Conservation (phyloP, 2,329 filamentous ascomycete species). For the Grosmannia serpens region DNA sequence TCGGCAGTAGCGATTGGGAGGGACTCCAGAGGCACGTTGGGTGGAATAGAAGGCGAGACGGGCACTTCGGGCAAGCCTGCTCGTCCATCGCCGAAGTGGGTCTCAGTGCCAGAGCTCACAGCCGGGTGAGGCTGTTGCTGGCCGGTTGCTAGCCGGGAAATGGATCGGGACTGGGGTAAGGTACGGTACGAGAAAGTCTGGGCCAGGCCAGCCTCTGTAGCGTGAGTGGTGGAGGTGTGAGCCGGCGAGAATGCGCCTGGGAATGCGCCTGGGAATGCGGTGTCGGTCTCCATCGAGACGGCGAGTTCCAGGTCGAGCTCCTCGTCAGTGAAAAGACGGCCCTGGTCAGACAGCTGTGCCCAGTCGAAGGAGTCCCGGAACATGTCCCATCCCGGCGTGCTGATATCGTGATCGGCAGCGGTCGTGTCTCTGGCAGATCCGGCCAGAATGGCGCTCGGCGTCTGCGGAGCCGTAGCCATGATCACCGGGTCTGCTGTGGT, state of each 20-base stretch:
- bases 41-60: background rate
- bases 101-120: background rate
- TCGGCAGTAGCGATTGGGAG: background rate
- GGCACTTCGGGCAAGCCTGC: background rate
- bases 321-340: constrained; percentile 3
- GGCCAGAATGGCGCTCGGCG: background rate
- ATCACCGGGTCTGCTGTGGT: constrained; percentile 1
- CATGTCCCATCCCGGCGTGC: background rate
- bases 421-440: background rate
- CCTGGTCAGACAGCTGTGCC: constrained; percentile 2
- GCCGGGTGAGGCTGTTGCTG: background rate
- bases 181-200: background rate
- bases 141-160: background rate
- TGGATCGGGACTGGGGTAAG: background rate
- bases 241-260: background rate
- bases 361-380: constrained; percentile 8
- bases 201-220: background rate
- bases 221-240: no score
- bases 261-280: background rate
- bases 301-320: constrained; percentile 6
- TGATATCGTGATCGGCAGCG: background rate
- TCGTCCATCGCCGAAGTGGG: background rate
- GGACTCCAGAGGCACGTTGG: background rate
- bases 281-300: background rate
- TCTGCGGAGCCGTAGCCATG: background rate